Percentiles rank a stretch among this genome's conserved stretches.
phyloP scores from a whole-genome alignment of 352 stramenopile genomes.

The Phytophthora niederhauseri region DNA sequence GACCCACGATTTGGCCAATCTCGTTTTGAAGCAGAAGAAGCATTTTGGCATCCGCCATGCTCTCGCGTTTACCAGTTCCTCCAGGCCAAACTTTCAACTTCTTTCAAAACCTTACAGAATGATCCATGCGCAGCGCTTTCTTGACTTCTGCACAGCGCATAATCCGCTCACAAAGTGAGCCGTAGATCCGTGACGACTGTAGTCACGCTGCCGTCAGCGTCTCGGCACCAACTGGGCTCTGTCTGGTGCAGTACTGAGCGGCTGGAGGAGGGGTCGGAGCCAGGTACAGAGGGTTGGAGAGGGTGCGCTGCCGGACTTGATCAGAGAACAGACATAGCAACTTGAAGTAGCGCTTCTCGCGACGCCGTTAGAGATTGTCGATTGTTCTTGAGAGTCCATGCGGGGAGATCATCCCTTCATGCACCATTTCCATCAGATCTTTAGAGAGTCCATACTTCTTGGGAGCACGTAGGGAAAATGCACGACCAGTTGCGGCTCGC shows the following conservation, averaged over 20 bases:
- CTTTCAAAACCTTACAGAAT: slow-evolving; percentile 20
- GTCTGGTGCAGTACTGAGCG: no score
- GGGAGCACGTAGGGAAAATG: background rate
- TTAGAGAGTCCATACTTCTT: background rate
- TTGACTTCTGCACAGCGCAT: slow-evolving; percentile 5
- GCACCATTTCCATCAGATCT: background rate
- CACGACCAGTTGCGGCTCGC: background rate
- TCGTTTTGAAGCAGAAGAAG: slow-evolving; percentile 13
- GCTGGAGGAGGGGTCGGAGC: no score
- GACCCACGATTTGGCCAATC: slow-evolving; percentile 4
- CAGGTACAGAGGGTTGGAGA: no score
- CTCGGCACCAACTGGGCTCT: no score
- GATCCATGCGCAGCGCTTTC: slow-evolving; percentile 11
- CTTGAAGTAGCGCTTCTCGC: background rate
- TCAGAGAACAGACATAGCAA: background rate
- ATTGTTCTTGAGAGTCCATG: slow-evolving; percentile 4
- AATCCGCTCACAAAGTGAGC: slow-evolving; percentile 2
- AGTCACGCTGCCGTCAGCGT: background rate
- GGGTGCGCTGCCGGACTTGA: background rate
- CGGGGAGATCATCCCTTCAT: slow-evolving; percentile 7
- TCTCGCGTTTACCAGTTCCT: background rate
- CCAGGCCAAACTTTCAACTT: slow-evolving; percentile 1
- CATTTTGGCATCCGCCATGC: slow-evolving; percentile 6
- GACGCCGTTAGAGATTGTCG: background rate
- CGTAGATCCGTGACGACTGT: background rate